Conservation (phyloP, 2,329 filamentous ascomycete genomes). For the Aspergillus bombycis region DNA sequence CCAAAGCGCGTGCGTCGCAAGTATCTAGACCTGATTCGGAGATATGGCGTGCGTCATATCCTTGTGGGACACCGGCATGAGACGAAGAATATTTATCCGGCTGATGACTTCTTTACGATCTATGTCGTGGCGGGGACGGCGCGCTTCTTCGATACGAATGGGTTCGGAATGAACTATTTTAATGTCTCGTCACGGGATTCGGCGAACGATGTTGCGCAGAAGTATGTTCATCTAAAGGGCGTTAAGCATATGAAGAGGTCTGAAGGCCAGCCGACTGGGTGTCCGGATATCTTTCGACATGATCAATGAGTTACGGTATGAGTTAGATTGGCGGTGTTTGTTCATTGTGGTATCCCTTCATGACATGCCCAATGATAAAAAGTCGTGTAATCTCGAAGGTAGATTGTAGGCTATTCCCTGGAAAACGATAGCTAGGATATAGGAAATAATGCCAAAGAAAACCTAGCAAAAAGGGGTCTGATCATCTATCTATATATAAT, state of each 20-base stretch:
- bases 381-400: background rate
- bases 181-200: background rate
- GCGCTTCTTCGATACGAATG: background rate
- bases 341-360: background rate
- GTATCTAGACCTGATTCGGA: constrained; percentile 1
- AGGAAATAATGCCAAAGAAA: too few relatives aligned
- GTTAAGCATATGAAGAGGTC: background rate
- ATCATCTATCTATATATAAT: background rate
- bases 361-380: background rate
- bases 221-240: background rate
- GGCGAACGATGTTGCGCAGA: background rate
- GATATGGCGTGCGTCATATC: constrained; percentile 5
- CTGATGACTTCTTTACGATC: background rate
- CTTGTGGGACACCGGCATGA: constrained; percentile 10
- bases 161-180: background rate
- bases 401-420: background rate
- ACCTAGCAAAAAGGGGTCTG: too few relatives aligned
- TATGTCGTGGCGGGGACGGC: constrained; percentile 1
- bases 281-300: background rate
- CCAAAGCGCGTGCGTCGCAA: constrained; percentile 6
- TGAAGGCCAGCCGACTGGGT: background rate
- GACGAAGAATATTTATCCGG: constrained; percentile 6
- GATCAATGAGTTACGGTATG: background rate
- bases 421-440: too few relatives aligned
- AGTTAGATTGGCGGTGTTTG: background rate